Evolutionary conservation across 192 early-diverging fungal species (phyloP).

Genomic region (Entophlyctis luteolus): DNA sequence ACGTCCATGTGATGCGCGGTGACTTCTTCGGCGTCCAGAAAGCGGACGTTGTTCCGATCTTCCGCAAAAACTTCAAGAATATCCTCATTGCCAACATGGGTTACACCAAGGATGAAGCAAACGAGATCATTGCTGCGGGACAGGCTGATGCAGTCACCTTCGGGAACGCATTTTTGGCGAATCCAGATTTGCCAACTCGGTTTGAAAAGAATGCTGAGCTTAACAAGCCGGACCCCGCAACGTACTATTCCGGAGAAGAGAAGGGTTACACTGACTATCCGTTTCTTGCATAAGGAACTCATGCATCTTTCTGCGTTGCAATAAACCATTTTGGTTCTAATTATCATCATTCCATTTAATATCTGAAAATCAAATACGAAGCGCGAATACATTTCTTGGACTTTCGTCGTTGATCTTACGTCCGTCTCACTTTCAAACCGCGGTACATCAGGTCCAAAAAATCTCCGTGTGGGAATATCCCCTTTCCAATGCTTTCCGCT

Average conservation of each 20-base stretch:
- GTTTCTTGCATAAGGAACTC: conserved; percentile 1
- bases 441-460: no score
- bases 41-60: conserved; percentile 21
- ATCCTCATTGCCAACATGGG: conserved; percentile 34
- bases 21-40: not conserved
- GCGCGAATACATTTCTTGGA: no score
- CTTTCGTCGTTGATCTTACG: no score
- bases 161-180: conserved; percentile 44
- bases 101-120: conserved; percentile 30
- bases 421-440: no score
- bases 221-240: conserved; percentile 22
- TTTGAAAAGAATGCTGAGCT: conserved; percentile 25
- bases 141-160: conserved; percentile 42
- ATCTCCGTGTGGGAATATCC: no score
- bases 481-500: no score
- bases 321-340: no score
- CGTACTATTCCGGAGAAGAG: conserved; percentile 35
- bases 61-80: conserved; percentile 14
- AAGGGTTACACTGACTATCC: conserved; percentile 39
- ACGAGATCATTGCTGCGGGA: conserved; percentile 20
- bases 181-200: conserved; percentile 45
- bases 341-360: no score
- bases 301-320: no score
- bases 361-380: no score
- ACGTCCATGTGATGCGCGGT: conserved; percentile 30